Conservation (phyloP, 2,329 filamentous ascomycete genomes). For the Colletotrichum viniferum region DNA sequence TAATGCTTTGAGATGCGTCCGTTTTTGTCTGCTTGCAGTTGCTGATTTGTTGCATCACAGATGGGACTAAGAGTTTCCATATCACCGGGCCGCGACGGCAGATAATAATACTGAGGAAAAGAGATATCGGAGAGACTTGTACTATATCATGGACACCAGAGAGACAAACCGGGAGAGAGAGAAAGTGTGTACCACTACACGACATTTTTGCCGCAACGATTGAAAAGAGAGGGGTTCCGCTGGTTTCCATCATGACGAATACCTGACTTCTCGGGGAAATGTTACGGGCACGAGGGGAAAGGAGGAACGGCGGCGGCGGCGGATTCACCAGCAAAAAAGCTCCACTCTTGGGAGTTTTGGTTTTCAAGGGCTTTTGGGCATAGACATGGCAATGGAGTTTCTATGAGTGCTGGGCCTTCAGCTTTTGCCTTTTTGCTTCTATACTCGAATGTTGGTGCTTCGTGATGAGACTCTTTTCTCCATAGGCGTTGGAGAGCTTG, state of each 20-base stretch:
- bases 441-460: too few relatives aligned
- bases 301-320: background rate
- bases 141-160: background rate
- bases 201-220: background rate
- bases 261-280: background rate
- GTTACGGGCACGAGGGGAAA: background rate
- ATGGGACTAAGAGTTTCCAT: background rate
- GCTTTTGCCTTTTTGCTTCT: background rate
- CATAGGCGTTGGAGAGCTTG: background rate
- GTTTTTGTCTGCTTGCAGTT: background rate
- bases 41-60: background rate
- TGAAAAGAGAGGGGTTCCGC: background rate
- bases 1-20: background rate
- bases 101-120: background rate
- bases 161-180: background rate
- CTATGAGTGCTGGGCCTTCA: background rate
- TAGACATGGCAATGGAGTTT: constrained; percentile 17
- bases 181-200: background rate
- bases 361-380: background rate
- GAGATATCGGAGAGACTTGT: background rate
- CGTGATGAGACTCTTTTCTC: background rate
- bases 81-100: background rate
- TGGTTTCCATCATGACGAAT: background rate
- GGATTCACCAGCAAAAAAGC: background rate
- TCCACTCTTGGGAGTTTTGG: constrained; percentile 1